phyloP scores from a whole-genome alignment of 495 filamentous ascomycete species.

The Hypoxylon perforatum region DNA sequence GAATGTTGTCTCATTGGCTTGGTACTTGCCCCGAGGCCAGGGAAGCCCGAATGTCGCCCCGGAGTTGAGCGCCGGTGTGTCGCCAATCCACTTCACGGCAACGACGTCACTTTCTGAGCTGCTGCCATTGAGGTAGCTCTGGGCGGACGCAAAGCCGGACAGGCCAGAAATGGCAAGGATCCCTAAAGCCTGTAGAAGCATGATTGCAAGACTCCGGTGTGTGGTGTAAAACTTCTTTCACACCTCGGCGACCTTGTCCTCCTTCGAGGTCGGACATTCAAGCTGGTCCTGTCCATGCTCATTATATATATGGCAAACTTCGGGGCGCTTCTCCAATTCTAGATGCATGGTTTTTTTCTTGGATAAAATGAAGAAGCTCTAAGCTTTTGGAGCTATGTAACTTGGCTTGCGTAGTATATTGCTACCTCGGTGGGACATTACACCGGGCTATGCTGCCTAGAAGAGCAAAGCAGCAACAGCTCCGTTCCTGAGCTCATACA shows the following conservation, averaged over 20 bases:
- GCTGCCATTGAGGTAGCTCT: conserved; percentile 16
- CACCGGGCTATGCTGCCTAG: conserved; percentile 31
- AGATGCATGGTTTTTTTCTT: conserved; percentile 14
- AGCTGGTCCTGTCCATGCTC: conserved; percentile 1
- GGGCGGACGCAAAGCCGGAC: conserved; percentile 16
- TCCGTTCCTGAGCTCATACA: conserved; percentile 16
- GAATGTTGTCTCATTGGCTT: conserved; percentile 46
- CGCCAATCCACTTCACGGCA: conserved; percentile 53
- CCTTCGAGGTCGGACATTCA: background rate
- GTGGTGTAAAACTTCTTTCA: conserved; percentile 4
- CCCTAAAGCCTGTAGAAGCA: conserved; percentile 9
- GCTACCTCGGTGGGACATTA: conserved; percentile 39
- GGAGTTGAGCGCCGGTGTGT: conserved; percentile 42
- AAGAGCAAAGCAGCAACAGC: conserved; percentile 8
- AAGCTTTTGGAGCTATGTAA: conserved; percentile 20
- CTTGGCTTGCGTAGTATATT: conserved; percentile 31
- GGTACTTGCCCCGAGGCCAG: conserved; percentile 55
- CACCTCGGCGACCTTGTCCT: conserved; percentile 15
- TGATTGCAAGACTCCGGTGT: background rate
- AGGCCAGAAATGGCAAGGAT: conserved; percentile 6
- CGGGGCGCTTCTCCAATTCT: conserved; percentile 17
- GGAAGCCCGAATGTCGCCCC: conserved; percentile 58
- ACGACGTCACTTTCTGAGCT: conserved; percentile 29
- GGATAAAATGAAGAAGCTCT: conserved; percentile 20
- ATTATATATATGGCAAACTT: conserved; percentile 24